Base-by-base conservation (phyloP, 768 basidiomycete genomes). In the Tubosaeta brunneosetosa region DNA sequence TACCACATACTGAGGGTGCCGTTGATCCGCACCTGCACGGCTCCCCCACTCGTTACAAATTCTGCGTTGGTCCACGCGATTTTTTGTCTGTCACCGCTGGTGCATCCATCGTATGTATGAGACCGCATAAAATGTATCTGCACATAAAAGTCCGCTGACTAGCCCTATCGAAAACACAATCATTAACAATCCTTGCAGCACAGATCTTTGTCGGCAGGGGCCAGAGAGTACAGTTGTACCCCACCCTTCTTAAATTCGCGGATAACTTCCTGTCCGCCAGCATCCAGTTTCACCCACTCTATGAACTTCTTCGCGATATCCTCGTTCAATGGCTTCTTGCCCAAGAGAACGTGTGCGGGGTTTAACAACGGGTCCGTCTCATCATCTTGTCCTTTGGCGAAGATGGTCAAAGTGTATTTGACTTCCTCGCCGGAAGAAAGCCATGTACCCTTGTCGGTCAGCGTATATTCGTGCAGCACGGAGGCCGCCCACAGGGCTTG, bases 401-500 rank as follows among this genome's bases (percentile, higher is more conserved):
- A 82, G 22, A 77, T 65, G 10, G 46, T 54, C 60, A 81, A 53
- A 3, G 54, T 31, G 5, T 59, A 60, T 0, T 64, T 73, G 19
- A 78, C 70, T 0, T 58, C 45, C 3, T 37, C 7, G 0, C 71
- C 60, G 1, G 75, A 74, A 3, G 77, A 76, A 6, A 81, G 61
- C 76, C 75, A 79, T 1, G 73, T 74, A 3, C 78, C 81, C 13
- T 70, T 73, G 51, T 81, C 79, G 1, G 75, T 80, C 25, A 83
- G 61, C 0, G 80, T 82, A 53, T 82, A 82, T 57, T 82, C 80
- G 8, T 66, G 61, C 36, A 81, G 64, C 6, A 71, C 55, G 3
- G 79, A 69, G 1, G 81, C 78, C 1, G 77, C 78, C 17, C 63
- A 56, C 12, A 82, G 65, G 0, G 79, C 77, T 62, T 80, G 70